Evolutionary conservation across 2,329 filamentous ascomycete genomes (phyloP), one percentile per base, ranked within the genome.

Genomic region (Penicillium vulpinum): DNA sequence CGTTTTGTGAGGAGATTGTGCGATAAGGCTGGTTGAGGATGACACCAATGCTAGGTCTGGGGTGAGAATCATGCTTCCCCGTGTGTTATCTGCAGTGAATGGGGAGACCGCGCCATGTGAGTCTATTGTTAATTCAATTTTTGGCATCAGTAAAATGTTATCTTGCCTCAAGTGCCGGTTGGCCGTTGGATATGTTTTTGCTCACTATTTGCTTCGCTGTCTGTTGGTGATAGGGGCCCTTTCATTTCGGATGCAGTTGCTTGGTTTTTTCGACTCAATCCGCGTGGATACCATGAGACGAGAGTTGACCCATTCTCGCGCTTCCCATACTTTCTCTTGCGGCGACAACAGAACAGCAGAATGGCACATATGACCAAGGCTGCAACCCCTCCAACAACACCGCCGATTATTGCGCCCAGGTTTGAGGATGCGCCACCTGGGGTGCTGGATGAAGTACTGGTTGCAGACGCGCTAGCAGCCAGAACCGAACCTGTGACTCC

Each of bases 321-420:
- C 5, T 39, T 26, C 15, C 51, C 48, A 26, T 26, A 52, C 57
- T 29, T 50, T 29, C 46, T 64, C 51, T 56, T 68, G 18, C 54
- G 58, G n/a, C 66, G 57, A 40, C 57, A 62, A 22, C 59, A 44
- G 29, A 63, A 61, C 0, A 63, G 43, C 0, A 67, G 36, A 2
- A 64, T 6, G 15, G 39, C 56, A 10, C 62, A 16, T 4, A 69
- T 18, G 1, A 59, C 18, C 18, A 64, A 22, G 4, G 38, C 59
- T 8, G 55, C 33, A 1, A 68, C 39, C 1, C 59, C 64, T 21
- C 63, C 65, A 0, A 66, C 39, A 9, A 58, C 53, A 3, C 67
- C 67, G n/a, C 68, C 68, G 45, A 71, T 66, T 13, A 68, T 57
- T 28, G 54, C 62, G 21, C 47, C 60, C 35, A 36, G 53, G 36